Base-by-base conservation (phyloP, 2,329 filamentous ascomycete species). In the Aureobasidium zeae region DNA sequence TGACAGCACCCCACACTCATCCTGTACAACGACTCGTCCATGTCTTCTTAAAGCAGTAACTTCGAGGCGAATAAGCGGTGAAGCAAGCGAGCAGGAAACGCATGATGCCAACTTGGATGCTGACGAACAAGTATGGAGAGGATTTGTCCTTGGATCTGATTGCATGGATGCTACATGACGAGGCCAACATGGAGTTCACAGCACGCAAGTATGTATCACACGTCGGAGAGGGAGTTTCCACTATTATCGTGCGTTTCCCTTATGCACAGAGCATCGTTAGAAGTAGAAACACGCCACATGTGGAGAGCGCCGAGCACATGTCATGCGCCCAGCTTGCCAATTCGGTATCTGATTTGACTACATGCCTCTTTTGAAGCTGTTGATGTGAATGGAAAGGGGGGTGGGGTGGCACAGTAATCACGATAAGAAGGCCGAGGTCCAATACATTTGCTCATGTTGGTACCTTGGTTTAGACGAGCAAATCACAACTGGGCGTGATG, bases 1-100 rank as follows among this genome's bases (percentile, higher is more conserved):
- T 41, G 28, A n/a, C 21, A 41, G 37, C 20, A 41, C 37, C 28
- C 37, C 37, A 28, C 37, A 41, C 12, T 43, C 30, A 16, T 43
- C 39, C 8, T 43, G 39, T 10, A 16, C 39, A 5, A 43, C 39
- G 15, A 24, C 21, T 28, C 39, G 30, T 13, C 21, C 39, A 15
- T 43, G 39, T 17, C 22, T 43, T 16, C 29, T 43, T 22, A 30
- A 43, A 21, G 34, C 30, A 25, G 22, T 13, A n/a, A 26, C 21
- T 8, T 28, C 16, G 21, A 43, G 21, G 21, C 29, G 29, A 30
- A 25, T 17, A 19, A 15, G 39, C 30, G 39, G 30, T 43, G 22
- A 43, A 20, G 28, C 22, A 28, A 43, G 16, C 15, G 19, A 33
- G 16, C 22, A 8, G 15, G 28, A 8, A 25, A 25, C 25, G 16